Evolutionary conservation across 306 rosid species (phyloP).

Genomic region (Ammopiptanthus mongolicus): DNA sequence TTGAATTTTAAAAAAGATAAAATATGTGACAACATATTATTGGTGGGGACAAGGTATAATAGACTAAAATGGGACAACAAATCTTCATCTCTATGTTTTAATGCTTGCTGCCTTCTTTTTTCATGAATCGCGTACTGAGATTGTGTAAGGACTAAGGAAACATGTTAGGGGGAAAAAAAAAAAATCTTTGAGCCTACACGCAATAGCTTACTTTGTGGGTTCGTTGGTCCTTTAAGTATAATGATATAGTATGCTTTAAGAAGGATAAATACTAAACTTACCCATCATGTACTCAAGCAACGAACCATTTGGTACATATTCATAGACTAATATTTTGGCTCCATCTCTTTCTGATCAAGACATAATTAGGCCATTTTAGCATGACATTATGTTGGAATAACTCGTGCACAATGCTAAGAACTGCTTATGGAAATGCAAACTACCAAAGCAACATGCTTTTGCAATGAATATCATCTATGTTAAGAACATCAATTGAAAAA

Average conservation of each 20-base stretch:
- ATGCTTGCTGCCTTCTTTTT: background rate
- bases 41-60: no score
- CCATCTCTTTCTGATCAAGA: slow-evolving; percentile 40
- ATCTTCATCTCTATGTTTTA: no score
- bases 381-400: background rate
- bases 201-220: background rate
- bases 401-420: background rate
- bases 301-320: slow-evolving; percentile 77
- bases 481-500: slow-evolving; percentile 1
- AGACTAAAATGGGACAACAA: no score
- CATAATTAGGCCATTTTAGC: slow-evolving; percentile 20
- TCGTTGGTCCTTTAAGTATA: background rate
- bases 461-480: background rate
- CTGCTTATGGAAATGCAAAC: background rate
- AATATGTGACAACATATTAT: no score
- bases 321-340: slow-evolving; percentile 60
- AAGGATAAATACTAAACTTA: slow-evolving; percentile 20
- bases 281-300: slow-evolving; percentile 70
- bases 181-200: background rate
- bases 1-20: no score
- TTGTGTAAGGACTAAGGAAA: background rate
- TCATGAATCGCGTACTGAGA: background rate
- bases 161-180: background rate
- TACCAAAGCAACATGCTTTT: slow-evolving; percentile 6
- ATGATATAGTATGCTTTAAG: background rate